A percentile compares a stretch with the other conserved stretches of the same genome.
Evolutionary conservation across 768 basidiomycete species (phyloP).

Genomic region (Leccinum arenicola): DNA sequence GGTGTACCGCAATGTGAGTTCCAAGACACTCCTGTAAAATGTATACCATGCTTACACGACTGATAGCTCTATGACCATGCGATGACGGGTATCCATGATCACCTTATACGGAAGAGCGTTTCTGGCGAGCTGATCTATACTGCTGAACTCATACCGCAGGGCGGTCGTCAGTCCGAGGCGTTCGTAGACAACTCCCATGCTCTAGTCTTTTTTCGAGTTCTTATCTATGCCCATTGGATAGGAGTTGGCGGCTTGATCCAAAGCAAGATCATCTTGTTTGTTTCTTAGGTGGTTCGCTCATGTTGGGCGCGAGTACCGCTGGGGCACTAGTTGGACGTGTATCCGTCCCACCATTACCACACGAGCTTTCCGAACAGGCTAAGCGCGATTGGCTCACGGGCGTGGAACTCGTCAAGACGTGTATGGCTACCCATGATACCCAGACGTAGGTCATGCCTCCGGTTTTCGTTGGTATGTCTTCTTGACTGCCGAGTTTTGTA

Average conservation of each 20-base stretch:
- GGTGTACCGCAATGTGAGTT: constrained; percentile 70
- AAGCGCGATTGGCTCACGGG: constrained; percentile 82
- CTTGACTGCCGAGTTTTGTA: constrained; percentile 25
- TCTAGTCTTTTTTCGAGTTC: constrained; percentile 2
- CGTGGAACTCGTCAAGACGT: constrained; percentile 79
- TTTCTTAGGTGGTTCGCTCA: constrained; percentile 89
- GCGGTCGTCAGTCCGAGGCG: constrained; percentile 31
- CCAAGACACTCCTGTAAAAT: neutral
- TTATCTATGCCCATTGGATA: constrained; percentile 26
- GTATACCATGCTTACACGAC: constrained; percentile 1
- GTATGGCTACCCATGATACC: constrained; percentile 83
- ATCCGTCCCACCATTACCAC: constrained; percentile 64
- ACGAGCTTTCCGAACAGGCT: constrained; percentile 59
- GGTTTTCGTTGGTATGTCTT: neutral
- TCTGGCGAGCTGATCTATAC: constrained; percentile 69
- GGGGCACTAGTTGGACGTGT: constrained; percentile 53
- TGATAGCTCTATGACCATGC: constrained; percentile 87
- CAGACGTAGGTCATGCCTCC: constrained; percentile 55
- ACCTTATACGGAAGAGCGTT: constrained; percentile 66
- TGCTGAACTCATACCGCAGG: constrained; percentile 72
- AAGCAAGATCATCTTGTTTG: constrained; percentile 97
- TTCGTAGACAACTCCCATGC: constrained; percentile 23
- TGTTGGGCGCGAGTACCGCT: constrained; percentile 79
- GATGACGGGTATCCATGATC: constrained; percentile 75
- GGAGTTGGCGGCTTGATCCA: constrained; percentile 71